Base-by-base conservation (phyloP, 78 protist genomes). In the Thecamonas trahens region DNA sequence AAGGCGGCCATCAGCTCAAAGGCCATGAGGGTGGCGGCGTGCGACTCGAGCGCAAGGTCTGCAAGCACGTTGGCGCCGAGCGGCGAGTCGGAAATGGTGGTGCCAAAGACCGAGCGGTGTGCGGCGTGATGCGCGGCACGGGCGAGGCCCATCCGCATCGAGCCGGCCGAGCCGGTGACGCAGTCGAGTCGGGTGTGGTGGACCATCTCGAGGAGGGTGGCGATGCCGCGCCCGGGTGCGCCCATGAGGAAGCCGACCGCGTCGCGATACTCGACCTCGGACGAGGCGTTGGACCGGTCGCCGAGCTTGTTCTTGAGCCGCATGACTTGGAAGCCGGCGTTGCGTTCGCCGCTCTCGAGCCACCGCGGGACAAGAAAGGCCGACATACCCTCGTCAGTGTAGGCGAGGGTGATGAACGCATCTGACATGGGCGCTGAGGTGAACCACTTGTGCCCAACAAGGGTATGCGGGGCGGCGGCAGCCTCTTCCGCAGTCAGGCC, bases 401-500 rank as follows among this genome's bases (percentile, higher is more conserved):
- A 29, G 20, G 79, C 79, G n/a, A 63, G 79, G 29, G 79, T 73
- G 55, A 73, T 70, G 24, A 73, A 73, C 6, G 58, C 79, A 37
- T 73, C 79, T 53, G 58, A 53, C 79, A 73, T 73, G 47, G 79
- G 79, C 31, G 79, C 79, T 24, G 71, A 63, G 13, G 64, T 54
- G 54, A 73, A 73, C 79, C 79, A 73, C 39, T 59, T 71, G 54
- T 73, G 79, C 0, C 79, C 70, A 3, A 1, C 3, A 8, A 62
- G 62, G n/a, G 28, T 2, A 44, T 73, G 53, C 37, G 26, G 42
- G 53, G 9, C 1, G 17, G n/a, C 55, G 3, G 28, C 31, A n/a
- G 9, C 53, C 6, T 11, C 14, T 22, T 31, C 42, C 24, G 15
- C 76, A 3, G 17, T 15, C 11, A 35, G 2, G 49, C n/a, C n/a